phyloP scores from a whole-genome alignment of 805 yeast genomes.

The Saturnispora silvae region DNA sequence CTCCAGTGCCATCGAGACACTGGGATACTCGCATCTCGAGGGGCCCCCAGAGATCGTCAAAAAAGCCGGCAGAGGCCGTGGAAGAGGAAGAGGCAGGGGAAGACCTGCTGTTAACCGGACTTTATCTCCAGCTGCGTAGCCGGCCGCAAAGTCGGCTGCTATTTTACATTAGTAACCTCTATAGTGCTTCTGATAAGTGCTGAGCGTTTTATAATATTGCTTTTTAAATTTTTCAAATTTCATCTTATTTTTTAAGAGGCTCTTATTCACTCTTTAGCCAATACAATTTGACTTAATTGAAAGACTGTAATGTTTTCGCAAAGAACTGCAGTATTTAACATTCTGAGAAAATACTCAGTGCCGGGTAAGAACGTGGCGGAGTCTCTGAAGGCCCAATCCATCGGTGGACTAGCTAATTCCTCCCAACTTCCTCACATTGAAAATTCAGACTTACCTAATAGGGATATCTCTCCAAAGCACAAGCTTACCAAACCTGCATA shows the following conservation, averaged over 20 bases:
- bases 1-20: conserved; percentile 39
- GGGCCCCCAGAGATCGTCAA: conserved; percentile 27
- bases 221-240: no score
- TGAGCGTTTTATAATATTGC: no score
- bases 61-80: conserved; percentile 9
- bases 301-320: background rate
- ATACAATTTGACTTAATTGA: background rate
- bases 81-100: conserved; percentile 8
- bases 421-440: conserved; percentile 27
- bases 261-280: background rate
- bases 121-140: background rate
- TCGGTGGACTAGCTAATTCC: conserved; percentile 21
- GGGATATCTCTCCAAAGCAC: conserved; percentile 26
- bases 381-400: background rate
- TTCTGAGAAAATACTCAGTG: conserved; percentile 2
- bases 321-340: background rate
- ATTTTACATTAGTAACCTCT: no score
- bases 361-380: background rate
- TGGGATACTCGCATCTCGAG: conserved; percentile 46
- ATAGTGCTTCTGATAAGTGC: no score
- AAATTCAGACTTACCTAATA: conserved; percentile 26
- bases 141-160: no score
- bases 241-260: no score
- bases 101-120: background rate
- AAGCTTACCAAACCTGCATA: conserved; percentile 22